Base-by-base conservation (phyloP, 495 filamentous ascomycete genomes). In the Hyaloscypha finlandica region DNA sequence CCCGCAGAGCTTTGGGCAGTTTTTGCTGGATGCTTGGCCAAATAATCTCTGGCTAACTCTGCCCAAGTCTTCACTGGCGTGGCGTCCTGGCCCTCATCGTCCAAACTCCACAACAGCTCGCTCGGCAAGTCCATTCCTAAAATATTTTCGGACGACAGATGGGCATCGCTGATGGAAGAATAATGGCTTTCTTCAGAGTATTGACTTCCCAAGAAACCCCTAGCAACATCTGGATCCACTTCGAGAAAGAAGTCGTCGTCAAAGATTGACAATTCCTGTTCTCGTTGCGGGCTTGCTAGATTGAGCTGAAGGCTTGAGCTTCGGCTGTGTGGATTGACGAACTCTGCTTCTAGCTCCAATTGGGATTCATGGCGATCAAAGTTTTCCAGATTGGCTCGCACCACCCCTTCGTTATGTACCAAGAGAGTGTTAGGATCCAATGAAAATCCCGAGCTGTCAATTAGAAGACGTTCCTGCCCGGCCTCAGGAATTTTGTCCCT, bases 201-300 rank as follows among this genome's bases (percentile, higher is more conserved):
- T 42, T 67, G 57, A 55, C 65, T 67, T 11, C 42, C 42, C 30
- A 67, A 32, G 52, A 45, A 67, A 9, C 52, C 37, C n/a, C n/a
- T 19, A 42, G 59, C 59, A 14, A 31, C 1, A 20, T 61, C 48
- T 3, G 57, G 32, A 16, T 61, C 58, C 0, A 54, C 56, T 14
- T 66, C 14, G 20, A 52, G 35, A 19, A 53, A 53, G 16, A 35
- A 48, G 20, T 62, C 58, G 11, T 62, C 65, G 3, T 62, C 48
- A 25, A 55, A 45, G 12, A 30, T 59, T 6, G 62, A 64, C 8
- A 11, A 19, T 3, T 55, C 19, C n/a, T 64, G 30, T 9, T 64
- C 51, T 0, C 19, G 25, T 37, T n/a, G 2, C 11, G 48, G 52
- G 19, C 31, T 56, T 22, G n/a, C 19, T 22, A 31, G 51, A 4